Evolutionary conservation across 164 flowering plant genomes (phyloP), one percentile per base, ranked within the genome.

Genomic region (Aristolochia californica): DNA sequence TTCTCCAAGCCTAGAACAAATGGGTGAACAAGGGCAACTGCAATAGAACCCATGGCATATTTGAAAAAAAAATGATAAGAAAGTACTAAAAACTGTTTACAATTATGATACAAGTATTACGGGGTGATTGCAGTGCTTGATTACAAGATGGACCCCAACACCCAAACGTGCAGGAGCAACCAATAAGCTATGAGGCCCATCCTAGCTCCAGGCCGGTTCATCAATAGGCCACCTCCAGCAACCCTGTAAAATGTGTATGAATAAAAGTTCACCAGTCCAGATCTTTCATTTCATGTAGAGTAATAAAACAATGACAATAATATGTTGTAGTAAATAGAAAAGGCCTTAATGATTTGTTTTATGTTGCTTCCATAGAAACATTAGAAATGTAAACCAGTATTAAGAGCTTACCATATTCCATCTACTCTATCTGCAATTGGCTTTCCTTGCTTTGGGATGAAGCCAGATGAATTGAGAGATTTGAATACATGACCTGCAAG

Each of bases 401-500:
- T 12, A 13, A 48, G 22, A 15, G 38, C 49, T 70, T 83, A 89
- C 99, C 97, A 93, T 40, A 89, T 70, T 57, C 99, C 99, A 70
- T 93, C 99, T 47, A 93, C 60, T 49, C 91, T 77, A 60, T 93
- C 99, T 53, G 97, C 96, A 50, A 84, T 27, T 70, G 74, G 55
- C 73, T 83, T 93, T 59, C 91, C 99, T 78, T 87, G 96, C 62
- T 55, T 76, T 52, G 99, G 99, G 53, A 93, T 64, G 52, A 93
- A 74, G 68, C 99, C 99, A 13, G 91, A 75, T 34, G 88, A 75
- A 67, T 81, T 82, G 13, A 93, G 84, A 23, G 99, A 83, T 79
- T 85, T 93, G 76, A 93, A 93, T 16, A 74, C 72, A 66, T 89
- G 97, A 73, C 99, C 99, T 93, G 88, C 77, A 66, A 68, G 55